phyloP scores from a whole-genome alignment of 2,329 filamentous ascomycete genomes.

The Cryphonectria carpinicola region DNA sequence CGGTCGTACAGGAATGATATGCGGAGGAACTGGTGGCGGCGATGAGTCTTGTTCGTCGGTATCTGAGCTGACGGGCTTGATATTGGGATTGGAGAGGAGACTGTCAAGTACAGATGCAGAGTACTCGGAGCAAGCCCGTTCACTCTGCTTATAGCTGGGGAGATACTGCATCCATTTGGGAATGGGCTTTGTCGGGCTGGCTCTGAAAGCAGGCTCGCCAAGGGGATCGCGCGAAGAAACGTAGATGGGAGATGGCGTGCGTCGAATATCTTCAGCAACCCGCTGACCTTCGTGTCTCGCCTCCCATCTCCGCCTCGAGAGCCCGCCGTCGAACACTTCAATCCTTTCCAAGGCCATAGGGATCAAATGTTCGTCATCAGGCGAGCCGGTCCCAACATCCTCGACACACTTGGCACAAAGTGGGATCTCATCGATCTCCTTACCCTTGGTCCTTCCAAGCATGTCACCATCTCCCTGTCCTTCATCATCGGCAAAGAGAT shows the following conservation, averaged over 20 bases:
- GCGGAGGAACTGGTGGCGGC: constrained; percentile 19
- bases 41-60: not conserved
- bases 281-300: constrained; percentile 29
- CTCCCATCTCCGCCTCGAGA: constrained; percentile 51
- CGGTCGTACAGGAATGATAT: not conserved
- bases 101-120: constrained; percentile 24
- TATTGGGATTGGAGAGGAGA: constrained; percentile 17
- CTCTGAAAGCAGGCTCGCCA: constrained; percentile 50
- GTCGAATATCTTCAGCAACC: not conserved
- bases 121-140: not conserved
- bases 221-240: constrained; percentile 55
- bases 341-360: constrained; percentile 49
- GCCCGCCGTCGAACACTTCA: constrained; percentile 49
- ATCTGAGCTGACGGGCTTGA: not conserved
- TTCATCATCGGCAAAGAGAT: constrained; percentile 37
- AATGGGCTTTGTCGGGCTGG: constrained; percentile 55
- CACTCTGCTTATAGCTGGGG: constrained; percentile 28
- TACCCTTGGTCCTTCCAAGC: constrained; percentile 32
- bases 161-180: constrained; percentile 50
- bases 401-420: constrained; percentile 53
- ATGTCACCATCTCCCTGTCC: constrained; percentile 22
- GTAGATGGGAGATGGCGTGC: constrained; percentile 45
- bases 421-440: constrained; percentile 52
- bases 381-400: constrained; percentile 44
- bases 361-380: constrained; percentile 39